phyloP scores from a whole-genome alignment of 108 stramenopile species.

The Cyclotella choctawhatcheeana region DNA sequence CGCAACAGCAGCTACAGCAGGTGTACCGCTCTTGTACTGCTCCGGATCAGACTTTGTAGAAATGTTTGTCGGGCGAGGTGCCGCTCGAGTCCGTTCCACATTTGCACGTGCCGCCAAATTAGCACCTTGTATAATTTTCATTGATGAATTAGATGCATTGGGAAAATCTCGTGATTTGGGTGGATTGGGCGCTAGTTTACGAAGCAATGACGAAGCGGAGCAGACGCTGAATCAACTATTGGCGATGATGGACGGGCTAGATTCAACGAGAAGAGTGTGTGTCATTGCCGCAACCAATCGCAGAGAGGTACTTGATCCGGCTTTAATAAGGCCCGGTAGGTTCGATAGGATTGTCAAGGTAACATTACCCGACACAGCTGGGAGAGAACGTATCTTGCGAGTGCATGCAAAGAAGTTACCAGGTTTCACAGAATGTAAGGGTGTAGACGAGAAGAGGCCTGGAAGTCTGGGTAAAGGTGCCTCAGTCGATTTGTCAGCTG shows the following conservation, averaged over 20 bases:
- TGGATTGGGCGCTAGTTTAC: conserved; percentile 44
- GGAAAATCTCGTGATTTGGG: conserved; percentile 80
- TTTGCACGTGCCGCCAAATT: conserved; percentile 73
- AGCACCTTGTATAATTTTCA: conserved; percentile 84
- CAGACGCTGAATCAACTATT: conserved; percentile 90
- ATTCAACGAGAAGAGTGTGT: conserved; percentile 69
- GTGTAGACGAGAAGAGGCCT: conserved; percentile 60
- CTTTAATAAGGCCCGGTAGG: conserved; percentile 91
- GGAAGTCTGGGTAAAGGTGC: conserved; percentile 66
- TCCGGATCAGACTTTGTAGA: conserved; percentile 86
- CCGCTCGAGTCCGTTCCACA: conserved; percentile 89
- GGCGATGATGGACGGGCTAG: conserved; percentile 90
- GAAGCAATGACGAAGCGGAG: conserved; percentile 86
- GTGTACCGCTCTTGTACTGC: conserved; percentile 86
- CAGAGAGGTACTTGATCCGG: conserved; percentile 85
- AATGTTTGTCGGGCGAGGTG: conserved; percentile 93
- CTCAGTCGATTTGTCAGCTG: conserved; percentile 66
- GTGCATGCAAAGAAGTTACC: conserved; percentile 87
- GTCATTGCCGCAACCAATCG: conserved; percentile 92
- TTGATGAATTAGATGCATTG: conserved; percentile 90
- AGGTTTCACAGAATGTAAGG: conserved; percentile 72
- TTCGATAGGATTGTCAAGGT: conserved; percentile 94
- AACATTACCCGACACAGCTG: conserved; percentile 78
- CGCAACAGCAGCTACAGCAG: conserved; percentile 86
- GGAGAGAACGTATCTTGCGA: conserved; percentile 82